Conservation (phyloP, 2,329 filamentous ascomycete genomes). For the Ophiostoma ulmi region DNA sequence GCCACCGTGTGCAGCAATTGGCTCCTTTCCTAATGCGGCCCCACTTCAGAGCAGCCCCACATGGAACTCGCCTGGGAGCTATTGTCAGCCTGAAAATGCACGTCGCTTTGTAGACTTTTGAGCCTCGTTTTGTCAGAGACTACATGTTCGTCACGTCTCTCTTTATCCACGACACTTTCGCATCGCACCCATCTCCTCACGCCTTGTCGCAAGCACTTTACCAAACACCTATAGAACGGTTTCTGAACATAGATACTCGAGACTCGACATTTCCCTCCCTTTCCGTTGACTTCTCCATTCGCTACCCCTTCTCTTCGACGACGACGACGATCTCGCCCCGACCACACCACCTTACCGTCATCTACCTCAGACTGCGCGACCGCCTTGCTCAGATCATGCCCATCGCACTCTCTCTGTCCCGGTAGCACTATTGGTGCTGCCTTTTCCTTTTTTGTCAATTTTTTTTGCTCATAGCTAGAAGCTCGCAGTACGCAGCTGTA, state of each 20-base stretch:
- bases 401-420: constrained; percentile 10
- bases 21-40: constrained; percentile 6
- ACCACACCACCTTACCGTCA: not conserved
- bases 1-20: not conserved
- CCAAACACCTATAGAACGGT: no score
- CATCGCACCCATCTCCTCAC: not conserved
- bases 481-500: not conserved
- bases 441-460: not conserved
- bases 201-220: not conserved
- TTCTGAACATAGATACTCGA: not conserved
- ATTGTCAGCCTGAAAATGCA: constrained; percentile 8
- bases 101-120: not conserved
- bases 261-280: not conserved
- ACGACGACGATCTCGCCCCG: not conserved
- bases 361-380: not conserved
- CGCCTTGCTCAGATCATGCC: constrained; percentile 23
- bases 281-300: not conserved
- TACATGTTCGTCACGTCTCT: not conserved
- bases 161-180: not conserved
- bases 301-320: not conserved
- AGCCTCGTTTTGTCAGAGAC: constrained; percentile 12
- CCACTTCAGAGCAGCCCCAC: not conserved
- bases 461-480: not conserved
- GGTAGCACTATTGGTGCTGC: constrained; percentile 26
- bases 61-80: not conserved